Conservation (phyloP, 2,329 filamentous ascomycete species). For the Dactylellina drechsleri region DNA sequence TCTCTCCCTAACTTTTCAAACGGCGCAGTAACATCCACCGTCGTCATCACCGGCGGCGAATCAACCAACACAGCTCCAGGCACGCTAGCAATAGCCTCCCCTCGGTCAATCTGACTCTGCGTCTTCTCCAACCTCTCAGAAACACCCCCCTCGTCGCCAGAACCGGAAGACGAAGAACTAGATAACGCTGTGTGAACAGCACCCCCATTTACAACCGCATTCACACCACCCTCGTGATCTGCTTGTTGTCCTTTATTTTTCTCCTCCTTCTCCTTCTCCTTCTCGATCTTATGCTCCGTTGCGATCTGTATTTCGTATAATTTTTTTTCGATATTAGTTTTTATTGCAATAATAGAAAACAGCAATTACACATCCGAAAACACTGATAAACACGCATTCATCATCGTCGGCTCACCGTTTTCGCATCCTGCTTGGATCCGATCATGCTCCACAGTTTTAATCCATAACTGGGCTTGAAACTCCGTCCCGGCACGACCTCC, state of each 20-base stretch:
- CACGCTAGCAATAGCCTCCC: constrained; percentile 38
- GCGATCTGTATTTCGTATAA: constrained; percentile 22
- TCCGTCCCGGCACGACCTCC: constrained; percentile 29
- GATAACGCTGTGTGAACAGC: neutral
- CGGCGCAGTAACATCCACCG: constrained; percentile 30
- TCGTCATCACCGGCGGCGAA: constrained; percentile 5
- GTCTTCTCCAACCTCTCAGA: constrained; percentile 12
- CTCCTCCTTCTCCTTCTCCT: constrained; percentile 26
- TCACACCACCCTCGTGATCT: neutral
- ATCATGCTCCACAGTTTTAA: constrained; percentile 85
- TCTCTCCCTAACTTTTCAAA: constrained; percentile 29
- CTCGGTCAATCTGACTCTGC: constrained; percentile 42
- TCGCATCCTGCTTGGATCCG: constrained; percentile 88
- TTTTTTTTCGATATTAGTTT: constrained; percentile 7
- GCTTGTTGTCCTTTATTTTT: neutral
- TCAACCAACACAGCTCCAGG: constrained; percentile 34
- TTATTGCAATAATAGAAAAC: neutral
- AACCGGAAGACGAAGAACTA: constrained; percentile 17
- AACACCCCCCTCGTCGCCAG: neutral
- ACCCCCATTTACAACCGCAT: neutral
- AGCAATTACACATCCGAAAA: constrained; percentile 13
- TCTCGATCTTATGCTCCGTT: constrained; percentile 30
- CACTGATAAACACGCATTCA: neutral
- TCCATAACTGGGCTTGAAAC: constrained; percentile 70
- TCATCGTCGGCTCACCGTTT: constrained; percentile 66